Base-by-base conservation (phyloP, 2,329 filamentous ascomycete genomes). In the Fusarium odoratissimum region DNA sequence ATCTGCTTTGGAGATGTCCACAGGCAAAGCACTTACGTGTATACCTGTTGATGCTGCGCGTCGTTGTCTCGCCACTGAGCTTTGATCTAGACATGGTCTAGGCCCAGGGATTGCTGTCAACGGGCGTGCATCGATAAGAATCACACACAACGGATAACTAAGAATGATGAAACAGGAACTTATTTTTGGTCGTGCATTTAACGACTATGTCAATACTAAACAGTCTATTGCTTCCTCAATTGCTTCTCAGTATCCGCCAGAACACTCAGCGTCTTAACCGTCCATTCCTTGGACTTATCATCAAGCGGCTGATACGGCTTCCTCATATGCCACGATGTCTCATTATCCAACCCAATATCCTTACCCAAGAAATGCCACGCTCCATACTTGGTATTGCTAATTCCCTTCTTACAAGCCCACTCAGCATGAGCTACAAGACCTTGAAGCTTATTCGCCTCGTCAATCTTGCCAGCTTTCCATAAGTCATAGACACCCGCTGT, bases 341-440 rank as follows among this genome's bases (percentile, higher is more conserved):
- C 78, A 0, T 60, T 67, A 19, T 80, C 73, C 3, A 86, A n/a
- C 0, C 84, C 84, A 8, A 84, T 71, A 2, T 75, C 71, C 14
- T 75, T 78, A 0, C 84, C 85, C 0, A 84, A 69, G 67, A 83
- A 86, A 66, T 82, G 77, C 74, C 82, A 84, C 0, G 83, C 81
- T 10, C 82, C 85, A 59, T 83, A 87, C 71, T 87, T 87, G 0
- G 85, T 87, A 12, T 80, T 76, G 1, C 83, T 80, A 30, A 87
- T 81, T 0, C 83, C 81, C 76, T 86, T 86, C 74, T 87, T 87
- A 69, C 85, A 87, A 1, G 85, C 85, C 81, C 84, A 85, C 67
- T 87, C 85, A 1, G 85, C 85, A 52, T 84, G 82, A 3, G 85
- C 84, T 0, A 86, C 82, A 6, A 82, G 67, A 6, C 81, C 81